phyloP scores from a whole-genome alignment of 2,329 filamentous ascomycete species.

The Parascedosporium putredinis region DNA sequence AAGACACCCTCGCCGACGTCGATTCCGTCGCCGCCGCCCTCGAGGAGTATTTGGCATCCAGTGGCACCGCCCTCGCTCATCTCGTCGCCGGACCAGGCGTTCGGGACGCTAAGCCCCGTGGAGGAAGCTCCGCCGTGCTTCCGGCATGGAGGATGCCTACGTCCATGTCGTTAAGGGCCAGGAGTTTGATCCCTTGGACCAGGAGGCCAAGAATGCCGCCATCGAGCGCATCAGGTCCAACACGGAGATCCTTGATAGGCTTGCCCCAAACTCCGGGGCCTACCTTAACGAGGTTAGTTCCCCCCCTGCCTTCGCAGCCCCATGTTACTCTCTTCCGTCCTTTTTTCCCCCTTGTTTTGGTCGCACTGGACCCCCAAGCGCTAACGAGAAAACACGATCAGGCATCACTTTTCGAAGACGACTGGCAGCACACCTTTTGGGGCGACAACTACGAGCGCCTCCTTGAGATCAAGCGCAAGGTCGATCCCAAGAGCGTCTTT shows the following conservation, averaged over 20 bases:
- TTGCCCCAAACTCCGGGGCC: constrained; percentile 30
- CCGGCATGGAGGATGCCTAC: constrained; percentile 40
- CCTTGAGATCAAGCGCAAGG: constrained; percentile 33
- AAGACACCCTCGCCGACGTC: constrained; percentile 23
- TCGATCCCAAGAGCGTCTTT: constrained; percentile 35
- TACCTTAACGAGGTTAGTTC: constrained; percentile 34
- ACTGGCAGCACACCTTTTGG: constrained; percentile 36
- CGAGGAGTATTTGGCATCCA: constrained; percentile 20
- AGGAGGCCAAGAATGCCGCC: constrained; percentile 11
- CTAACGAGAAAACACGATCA: too few species aligned
- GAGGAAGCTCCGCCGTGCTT: constrained; percentile 34
- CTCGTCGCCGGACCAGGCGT: constrained; percentile 35
- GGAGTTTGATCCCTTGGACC: constrained; percentile 9
- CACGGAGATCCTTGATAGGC: constrained; percentile 24
- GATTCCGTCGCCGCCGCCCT: constrained; percentile 26
- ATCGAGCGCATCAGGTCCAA: constrained; percentile 17
- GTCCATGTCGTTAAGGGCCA: constrained; percentile 20
- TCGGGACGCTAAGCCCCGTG: constrained; percentile 29
- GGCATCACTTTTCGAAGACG: constrained; percentile 34
- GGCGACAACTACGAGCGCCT: constrained; percentile 33
- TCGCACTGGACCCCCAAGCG: too few species aligned
- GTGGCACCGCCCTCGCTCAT: constrained; percentile 21
- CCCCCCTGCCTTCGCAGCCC: not conserved
- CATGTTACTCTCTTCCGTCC: too few species aligned
- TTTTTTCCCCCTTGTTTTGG: not conserved